Base-by-base conservation (phyloP, 2,329 filamentous ascomycete genomes). In the Cryphonectria naterciae region DNA sequence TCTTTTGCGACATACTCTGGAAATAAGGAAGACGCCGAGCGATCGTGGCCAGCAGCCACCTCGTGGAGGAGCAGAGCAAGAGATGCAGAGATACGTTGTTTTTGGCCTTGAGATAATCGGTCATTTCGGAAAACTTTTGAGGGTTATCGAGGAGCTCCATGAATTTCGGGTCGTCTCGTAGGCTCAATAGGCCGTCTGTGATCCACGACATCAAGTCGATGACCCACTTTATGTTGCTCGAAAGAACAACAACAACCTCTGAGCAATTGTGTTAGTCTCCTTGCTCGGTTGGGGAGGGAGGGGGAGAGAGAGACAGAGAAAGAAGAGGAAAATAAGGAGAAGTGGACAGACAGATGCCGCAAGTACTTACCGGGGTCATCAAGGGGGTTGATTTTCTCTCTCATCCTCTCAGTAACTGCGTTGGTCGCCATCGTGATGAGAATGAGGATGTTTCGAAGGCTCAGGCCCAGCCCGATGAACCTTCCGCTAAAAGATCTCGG, bases 181-280 rank as follows among this genome's bases (percentile, higher is more conserved):
- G 83, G 56, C 84, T 80, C 72, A 90, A 88, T 2, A 91, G 80
- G 25, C 83, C 84, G 75, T 91, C 88, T n/a, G 83, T 82, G 15
- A 91, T 78, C 87, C 89, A 91, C 2, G 86, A 84, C 62, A 91
- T 80, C 19, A 97, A 83, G 72, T 95, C 91, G 49, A 94, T 84
- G 0, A 89, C 88, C 95, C 95, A 98, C 77, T 88, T 91, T 4
- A 92, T 89, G 68, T 94, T 92, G 32, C 93, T 93, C 6, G 91
- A 87, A 15, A 97, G 83, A 61, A 91, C 88, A 56, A 90, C 88
- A 2, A 95, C 87, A 17, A 93, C 89, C 77, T 95, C 93, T 89
- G 68, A n/a, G 13, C 1, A 49, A 2, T 71, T 2, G 25, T 39
- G 37, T 68, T 63, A 62, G 39, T 41, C 17, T 58, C 17, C 7